Evolutionary conservation across 2,329 filamentous ascomycete genomes (phyloP).

Genomic region (Aspergillus ibericus): DNA sequence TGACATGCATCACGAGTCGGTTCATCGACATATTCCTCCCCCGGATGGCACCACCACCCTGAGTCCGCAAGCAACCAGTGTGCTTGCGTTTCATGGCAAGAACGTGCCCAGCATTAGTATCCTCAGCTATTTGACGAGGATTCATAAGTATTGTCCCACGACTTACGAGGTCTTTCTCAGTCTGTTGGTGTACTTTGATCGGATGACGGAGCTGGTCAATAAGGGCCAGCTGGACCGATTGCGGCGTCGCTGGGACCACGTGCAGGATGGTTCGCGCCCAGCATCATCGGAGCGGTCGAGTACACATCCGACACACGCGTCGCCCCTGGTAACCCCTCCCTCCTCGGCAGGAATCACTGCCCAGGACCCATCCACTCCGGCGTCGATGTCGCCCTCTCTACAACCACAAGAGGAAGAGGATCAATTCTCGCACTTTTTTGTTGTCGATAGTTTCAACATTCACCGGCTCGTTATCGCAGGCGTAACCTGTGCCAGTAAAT

Average conservation of each 20-base stretch:
- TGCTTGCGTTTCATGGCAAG: constrained; percentile 95
- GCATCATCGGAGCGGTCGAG: constrained; percentile 21
- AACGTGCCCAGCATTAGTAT: constrained; percentile 98
- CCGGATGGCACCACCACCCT: constrained; percentile 60
- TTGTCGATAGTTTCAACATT: constrained; percentile 99
- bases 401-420: constrained; percentile 48
- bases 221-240: constrained; percentile 69
- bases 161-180: constrained; percentile 98
- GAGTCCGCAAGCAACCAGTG: constrained; percentile 66
- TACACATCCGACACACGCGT: constrained; percentile 21
- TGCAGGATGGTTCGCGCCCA: constrained; percentile 18
- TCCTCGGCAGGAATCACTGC: constrained; percentile 35
- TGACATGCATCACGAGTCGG: constrained; percentile 86
- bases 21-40: constrained; percentile 71
- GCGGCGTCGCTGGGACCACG: constrained; percentile 26
- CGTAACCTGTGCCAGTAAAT: constrained; percentile 98
- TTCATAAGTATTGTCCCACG: constrained; percentile 98
- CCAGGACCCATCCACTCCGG: constrained; percentile 35
- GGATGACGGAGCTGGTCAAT: constrained; percentile 97
- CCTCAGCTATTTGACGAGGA: constrained; percentile 88
- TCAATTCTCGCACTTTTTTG: constrained; percentile 72
- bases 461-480: constrained; percentile 94
- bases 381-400: constrained; percentile 35
- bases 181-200: constrained; percentile 93
- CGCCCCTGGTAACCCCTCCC: constrained; percentile 39